Percentiles rank a stretch among this genome's conserved stretches.
These are phyloP conservation scores for Zygnema cylindricum DNA, from an alignment of 139 green algal genomes.

Conservation along the genomic window DNA sequence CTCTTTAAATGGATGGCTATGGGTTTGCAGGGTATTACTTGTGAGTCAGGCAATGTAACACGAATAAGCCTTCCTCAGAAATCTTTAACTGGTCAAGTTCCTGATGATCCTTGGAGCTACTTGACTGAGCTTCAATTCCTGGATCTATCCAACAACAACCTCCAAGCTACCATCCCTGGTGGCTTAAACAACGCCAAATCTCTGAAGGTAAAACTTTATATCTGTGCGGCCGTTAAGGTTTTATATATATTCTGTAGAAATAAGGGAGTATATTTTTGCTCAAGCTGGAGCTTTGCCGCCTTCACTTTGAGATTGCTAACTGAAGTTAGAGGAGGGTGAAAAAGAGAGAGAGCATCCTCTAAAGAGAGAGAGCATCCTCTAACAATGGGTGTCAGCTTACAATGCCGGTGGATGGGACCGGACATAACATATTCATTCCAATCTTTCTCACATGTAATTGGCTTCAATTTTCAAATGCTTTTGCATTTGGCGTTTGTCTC, in stretches of 20 bases:
- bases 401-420: too few relatives aligned
- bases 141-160: not conserved
- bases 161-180: not conserved
- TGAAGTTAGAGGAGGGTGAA: not conserved
- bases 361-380: not conserved
- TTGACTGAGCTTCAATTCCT: not conserved
- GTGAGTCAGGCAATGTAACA: not conserved
- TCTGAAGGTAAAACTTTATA: not conserved
- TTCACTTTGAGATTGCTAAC: not conserved
- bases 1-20: too few relatives aligned
- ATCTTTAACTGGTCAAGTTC: not conserved
- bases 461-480: too few relatives aligned
- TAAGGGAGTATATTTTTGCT: not conserved
- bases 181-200: not conserved
- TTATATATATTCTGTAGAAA: not conserved
- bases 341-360: too few relatives aligned
- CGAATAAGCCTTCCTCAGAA: not conserved
- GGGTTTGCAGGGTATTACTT: not conserved
- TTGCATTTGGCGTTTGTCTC: too few relatives aligned
- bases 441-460: too few relatives aligned
- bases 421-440: too few relatives aligned
- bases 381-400: too few relatives aligned
- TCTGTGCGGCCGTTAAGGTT: not conserved
- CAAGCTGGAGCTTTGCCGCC: not conserved
- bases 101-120: not conserved